Evolutionary conservation across 768 basidiomycete species (phyloP).

Genomic region (Albatrellus ellisii): DNA sequence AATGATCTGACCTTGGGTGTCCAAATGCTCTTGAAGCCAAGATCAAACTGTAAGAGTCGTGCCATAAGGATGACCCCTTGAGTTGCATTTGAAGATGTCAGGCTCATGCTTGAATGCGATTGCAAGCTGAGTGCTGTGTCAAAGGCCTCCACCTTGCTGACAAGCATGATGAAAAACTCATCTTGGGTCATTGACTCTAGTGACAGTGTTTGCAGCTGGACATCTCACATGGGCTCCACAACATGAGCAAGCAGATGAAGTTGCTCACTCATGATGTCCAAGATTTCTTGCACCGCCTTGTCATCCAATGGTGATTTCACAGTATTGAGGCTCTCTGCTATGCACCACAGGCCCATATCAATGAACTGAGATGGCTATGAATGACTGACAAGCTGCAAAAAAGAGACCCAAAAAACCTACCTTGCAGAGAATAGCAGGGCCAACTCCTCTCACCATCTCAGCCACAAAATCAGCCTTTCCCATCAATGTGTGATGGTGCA

Average conservation of each 20-base stretch:
- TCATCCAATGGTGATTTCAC: constrained; percentile 14
- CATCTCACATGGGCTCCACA: constrained; percentile 47
- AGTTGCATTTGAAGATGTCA: constrained; percentile 14
- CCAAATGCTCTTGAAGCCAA: constrained; percentile 53
- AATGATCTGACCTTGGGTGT: constrained; percentile 34
- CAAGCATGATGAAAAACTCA: constrained; percentile 37
- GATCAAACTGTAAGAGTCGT: constrained; percentile 59
- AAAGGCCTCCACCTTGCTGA: constrained; percentile 29
- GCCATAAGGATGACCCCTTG: constrained; percentile 42
- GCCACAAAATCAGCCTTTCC: constrained; percentile 78
- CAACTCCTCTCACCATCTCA: constrained; percentile 66
- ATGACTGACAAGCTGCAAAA: background rate
- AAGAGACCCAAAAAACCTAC: constrained; percentile 21
- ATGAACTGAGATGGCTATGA: constrained; percentile 52
- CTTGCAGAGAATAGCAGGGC: constrained; percentile 53
- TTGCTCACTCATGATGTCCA: constrained; percentile 40
- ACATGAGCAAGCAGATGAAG: constrained; percentile 57
- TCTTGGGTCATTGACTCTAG: constrained; percentile 46
- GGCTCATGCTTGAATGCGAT: constrained; percentile 12
- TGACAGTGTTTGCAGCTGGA: constrained; percentile 27
- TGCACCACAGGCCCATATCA: constrained; percentile 57
- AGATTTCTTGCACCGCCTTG: constrained; percentile 19
- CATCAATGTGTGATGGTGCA: constrained; percentile 59
- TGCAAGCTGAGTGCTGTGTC: constrained; percentile 17
- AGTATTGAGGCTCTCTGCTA: constrained; percentile 39